Evolutionary conservation across 306 rosid genomes (phyloP).

Genomic region (Notholithocarpus densiflorus): DNA sequence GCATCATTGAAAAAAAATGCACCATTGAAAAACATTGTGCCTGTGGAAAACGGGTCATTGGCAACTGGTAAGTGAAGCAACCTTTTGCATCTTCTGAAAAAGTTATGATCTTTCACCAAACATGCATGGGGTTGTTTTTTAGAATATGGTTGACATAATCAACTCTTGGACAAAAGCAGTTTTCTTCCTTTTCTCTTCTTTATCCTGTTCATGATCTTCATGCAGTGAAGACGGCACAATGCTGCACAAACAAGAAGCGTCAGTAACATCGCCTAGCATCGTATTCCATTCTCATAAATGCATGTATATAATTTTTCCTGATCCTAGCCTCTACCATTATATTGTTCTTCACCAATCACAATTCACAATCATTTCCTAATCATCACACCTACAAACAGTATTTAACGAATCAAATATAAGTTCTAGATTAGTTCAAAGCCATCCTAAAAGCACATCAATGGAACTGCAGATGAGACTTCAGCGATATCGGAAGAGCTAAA

Average conservation of each 20-base stretch:
- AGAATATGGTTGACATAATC: constrained; percentile 62
- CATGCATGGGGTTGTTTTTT: constrained; percentile 8
- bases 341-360: not conserved
- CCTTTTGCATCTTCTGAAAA: constrained; percentile 23
- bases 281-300: not conserved
- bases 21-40: constrained; percentile 31
- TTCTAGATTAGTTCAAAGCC: not conserved
- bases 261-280: not conserved
- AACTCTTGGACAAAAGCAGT: constrained; percentile 67
- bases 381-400: too few relatives aligned
- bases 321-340: not conserved
- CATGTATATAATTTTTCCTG: not conserved
- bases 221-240: constrained; percentile 19
- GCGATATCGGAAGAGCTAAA: not conserved
- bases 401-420: not conserved
- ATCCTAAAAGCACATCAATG: not conserved
- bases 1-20: constrained; percentile 41
- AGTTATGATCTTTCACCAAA: constrained; percentile 1
- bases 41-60: constrained; percentile 23
- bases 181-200: constrained; percentile 53
- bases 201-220: constrained; percentile 41
- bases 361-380: not conserved
- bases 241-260: constrained; percentile 43
- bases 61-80: constrained; percentile 18
- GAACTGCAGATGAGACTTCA: not conserved